These are phyloP conservation scores for Leishmania gerbilli DNA, from an alignment of 208 protist species.

Conservation along the genomic window DNA sequence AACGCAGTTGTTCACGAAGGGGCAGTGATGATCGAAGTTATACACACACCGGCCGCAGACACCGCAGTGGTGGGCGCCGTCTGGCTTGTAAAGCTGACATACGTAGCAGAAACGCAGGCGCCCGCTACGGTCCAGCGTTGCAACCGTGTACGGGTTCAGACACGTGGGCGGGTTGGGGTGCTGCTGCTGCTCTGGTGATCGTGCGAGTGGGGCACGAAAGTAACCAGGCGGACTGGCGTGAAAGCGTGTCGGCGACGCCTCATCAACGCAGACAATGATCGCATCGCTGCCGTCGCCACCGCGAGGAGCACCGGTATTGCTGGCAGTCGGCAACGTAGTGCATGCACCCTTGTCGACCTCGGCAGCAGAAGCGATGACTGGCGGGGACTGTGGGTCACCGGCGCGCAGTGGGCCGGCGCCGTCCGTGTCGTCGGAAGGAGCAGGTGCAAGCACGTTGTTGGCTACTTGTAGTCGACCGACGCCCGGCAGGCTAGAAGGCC, in stretches of 20 bases:
- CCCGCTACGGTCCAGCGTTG: constrained; percentile 33
- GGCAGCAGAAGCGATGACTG: background rate
- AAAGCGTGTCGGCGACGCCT: background rate
- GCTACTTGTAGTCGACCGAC: background rate
- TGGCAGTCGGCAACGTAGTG: background rate
- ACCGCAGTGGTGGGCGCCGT: constrained; percentile 77
- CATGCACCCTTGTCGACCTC: background rate
- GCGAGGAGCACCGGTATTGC: background rate
- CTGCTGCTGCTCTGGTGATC: background rate
- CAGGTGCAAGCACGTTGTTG: background rate
- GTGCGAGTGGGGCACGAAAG: background rate
- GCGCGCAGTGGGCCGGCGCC: background rate
- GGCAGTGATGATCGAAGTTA: constrained; percentile 93
- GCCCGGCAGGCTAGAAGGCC: background rate
- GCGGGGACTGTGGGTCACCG: background rate
- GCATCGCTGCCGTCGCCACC: background rate
- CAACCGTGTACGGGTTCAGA: constrained; percentile 50
- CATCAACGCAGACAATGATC: too few species aligned
- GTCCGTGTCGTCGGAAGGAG: background rate
- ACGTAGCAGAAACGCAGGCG: constrained; percentile 59
- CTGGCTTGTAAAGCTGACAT: constrained; percentile 81
- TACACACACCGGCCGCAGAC: constrained; percentile 76
- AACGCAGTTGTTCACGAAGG: constrained; percentile 92
- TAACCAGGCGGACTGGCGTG: background rate
- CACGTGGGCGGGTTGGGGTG: background rate